Conservation (phyloP, 371 early-diverging fungal species). For the Mycotypha africana region DNA sequence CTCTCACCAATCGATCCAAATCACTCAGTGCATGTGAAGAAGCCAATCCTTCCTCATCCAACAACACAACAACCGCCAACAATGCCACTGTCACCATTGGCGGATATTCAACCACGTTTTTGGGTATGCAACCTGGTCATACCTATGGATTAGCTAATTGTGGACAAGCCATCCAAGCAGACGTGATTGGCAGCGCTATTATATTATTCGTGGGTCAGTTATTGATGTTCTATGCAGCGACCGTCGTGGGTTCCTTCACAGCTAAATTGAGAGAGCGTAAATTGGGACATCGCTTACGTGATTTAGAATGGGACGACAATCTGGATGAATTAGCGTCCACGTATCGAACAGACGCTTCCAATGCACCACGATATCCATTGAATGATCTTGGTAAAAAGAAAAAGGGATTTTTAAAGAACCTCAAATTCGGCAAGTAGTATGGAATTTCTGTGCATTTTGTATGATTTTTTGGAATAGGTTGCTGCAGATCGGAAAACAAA, state of each 20-base stretch:
- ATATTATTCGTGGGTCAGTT: constrained; percentile 36
- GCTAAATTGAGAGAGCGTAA: constrained; percentile 34
- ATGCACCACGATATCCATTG: constrained; percentile 38
- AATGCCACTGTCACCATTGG: constrained; percentile 18
- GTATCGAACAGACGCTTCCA: constrained; percentile 34
- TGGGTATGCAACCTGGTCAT: constrained; percentile 40
- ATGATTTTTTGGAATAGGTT: too few species aligned
- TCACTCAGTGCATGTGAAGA: constrained; percentile 24
- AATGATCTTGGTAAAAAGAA: constrained; percentile 21
- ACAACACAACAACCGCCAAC: neutral
- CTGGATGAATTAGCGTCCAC: constrained; percentile 31
- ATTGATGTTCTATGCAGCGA: constrained; percentile 39
- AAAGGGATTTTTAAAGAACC: constrained; percentile 5
- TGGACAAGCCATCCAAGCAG: constrained; percentile 44
- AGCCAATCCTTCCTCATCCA: constrained; percentile 19
- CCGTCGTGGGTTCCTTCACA: constrained; percentile 30
- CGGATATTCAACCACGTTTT: constrained; percentile 31
- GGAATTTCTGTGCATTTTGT: too few species aligned
- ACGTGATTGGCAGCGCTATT: constrained; percentile 38
- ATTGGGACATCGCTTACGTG: constrained; percentile 44
- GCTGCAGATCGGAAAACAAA: too few species aligned
- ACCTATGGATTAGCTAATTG: constrained; percentile 46
- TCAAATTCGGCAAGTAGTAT: too few species aligned
- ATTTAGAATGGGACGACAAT: constrained; percentile 44
- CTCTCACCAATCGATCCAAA: constrained; percentile 31